Base-by-base conservation (phyloP, 2,329 filamentous ascomycete species). In the Ilyonectria robusta region DNA sequence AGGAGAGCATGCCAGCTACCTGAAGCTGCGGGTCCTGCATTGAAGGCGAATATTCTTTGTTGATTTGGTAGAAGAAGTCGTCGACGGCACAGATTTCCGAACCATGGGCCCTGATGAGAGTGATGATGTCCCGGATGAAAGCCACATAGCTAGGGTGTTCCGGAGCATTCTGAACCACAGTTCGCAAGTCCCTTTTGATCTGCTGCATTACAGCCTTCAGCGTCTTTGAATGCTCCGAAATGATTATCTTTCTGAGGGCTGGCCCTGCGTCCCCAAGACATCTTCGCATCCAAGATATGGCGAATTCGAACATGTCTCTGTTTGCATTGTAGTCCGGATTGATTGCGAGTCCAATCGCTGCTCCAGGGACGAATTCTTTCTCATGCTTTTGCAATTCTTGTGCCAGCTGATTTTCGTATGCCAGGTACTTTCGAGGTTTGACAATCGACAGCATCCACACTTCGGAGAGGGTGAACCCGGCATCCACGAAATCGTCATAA, bases 41-140 rank as follows among this genome's bases (percentile, higher is more conserved):
- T 0, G 88, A 84, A 3, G 88, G 88, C 3, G 84, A 86, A 75
- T 89, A 90, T 62, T 87, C 86, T 42, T 79, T 82, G 74, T 82
- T 88, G 71, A 88, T 86, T 65, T 87, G 84, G 65, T 86, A 87
- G 77, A 87, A 90, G 74, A 87, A 90, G 2, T 80, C 75, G 71
- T 90, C 87, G 4, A 90, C 80, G 1, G 81, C 77, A 75, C 86
- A 88, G 42, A 90, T 82, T 53, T 88, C 86, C 26, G 83, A 78
- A 5, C 83, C 86, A 70, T 89, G 83, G 1, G 86, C 85, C 73
- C 85, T 84, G 71, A 90, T 86, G 29, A 89, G 78, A 3, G 82
- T 82, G 62, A 90, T 83, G 50, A 89, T 82, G 19, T 81, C 78
- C 40, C 84, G 85, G 13, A 88, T 81, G 70, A 90, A 90, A 1